These are phyloP conservation scores for Takashimella koratensis DNA, from an alignment of 1,284 basidiomycete species.

Conservation along the genomic window DNA sequence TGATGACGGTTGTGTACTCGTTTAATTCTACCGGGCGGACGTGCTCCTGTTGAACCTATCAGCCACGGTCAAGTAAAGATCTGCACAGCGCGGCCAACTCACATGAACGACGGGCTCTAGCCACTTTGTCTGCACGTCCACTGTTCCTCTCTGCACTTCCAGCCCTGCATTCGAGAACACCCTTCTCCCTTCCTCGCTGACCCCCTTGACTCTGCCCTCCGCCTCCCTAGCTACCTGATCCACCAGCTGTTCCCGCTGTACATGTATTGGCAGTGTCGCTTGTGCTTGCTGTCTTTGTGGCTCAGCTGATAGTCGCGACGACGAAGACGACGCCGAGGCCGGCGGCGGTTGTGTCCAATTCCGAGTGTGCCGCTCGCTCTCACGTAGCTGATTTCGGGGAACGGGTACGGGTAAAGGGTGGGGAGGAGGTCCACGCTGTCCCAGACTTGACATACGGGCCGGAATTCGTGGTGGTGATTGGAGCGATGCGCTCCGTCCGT, in stretches of 20 bases:
- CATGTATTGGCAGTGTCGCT: slow-evolving; percentile 3
- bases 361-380: too few species aligned
- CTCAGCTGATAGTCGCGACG: too few species aligned
- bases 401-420: too few species aligned
- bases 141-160: slow-evolving; percentile 22
- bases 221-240: slow-evolving; percentile 5
- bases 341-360: too few species aligned
- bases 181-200: slow-evolving; percentile 14
- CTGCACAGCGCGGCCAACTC: slow-evolving; percentile 4
- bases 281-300: too few species aligned
- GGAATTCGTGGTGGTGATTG: not conserved
- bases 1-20: slow-evolving; percentile 32
- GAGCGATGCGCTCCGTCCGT: not conserved
- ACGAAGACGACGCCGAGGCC: too few species aligned
- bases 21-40: slow-evolving; percentile 32
- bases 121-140: slow-evolving; percentile 35
- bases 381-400: too few species aligned
- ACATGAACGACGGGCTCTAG: slow-evolving; percentile 42
- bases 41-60: slow-evolving; percentile 27
- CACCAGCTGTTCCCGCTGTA: slow-evolving; percentile 12
- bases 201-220: not conserved
- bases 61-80: not conserved
- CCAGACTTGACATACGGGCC: not conserved
- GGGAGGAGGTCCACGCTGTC: too few species aligned
- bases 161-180: slow-evolving; percentile 26